A percentile compares a stretch with the other conserved stretches of the same genome.
These are phyloP conservation scores for Sclerotinia nivalis DNA, from an alignment of 2,329 filamentous ascomycete species.

Conservation along the genomic window DNA sequence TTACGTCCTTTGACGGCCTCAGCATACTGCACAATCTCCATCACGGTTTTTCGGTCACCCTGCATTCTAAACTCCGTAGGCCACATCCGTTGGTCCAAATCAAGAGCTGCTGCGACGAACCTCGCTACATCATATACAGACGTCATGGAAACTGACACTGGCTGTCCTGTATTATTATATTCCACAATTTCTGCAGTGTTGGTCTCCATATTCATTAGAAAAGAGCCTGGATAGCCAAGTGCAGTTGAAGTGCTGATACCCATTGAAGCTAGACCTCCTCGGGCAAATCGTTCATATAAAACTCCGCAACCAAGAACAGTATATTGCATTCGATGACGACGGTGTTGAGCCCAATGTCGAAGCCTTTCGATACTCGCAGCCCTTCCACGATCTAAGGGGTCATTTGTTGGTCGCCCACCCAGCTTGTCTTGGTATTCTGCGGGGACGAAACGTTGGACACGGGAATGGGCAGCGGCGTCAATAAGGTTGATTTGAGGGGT, in stretches of 20 bases:
- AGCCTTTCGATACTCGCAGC: slow-evolving; percentile 58
- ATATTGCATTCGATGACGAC: slow-evolving; percentile 58
- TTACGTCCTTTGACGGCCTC: slow-evolving; percentile 52
- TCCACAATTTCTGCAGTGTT: slow-evolving; percentile 62
- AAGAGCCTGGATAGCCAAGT: slow-evolving; percentile 59
- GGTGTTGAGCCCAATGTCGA: slow-evolving; percentile 52
- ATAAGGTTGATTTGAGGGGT: slow-evolving; percentile 69
- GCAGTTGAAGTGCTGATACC: slow-evolving; percentile 59
- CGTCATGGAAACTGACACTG: slow-evolving; percentile 64
- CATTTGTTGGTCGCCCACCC: slow-evolving; percentile 52
- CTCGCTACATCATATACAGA: slow-evolving; percentile 68
- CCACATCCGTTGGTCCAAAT: slow-evolving; percentile 62
- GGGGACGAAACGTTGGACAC: slow-evolving; percentile 70
- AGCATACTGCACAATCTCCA: slow-evolving; percentile 57
- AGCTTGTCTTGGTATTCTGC: slow-evolving; percentile 73
- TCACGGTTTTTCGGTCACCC: slow-evolving; percentile 64
- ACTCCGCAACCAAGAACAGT: slow-evolving; percentile 74
- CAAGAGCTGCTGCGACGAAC: slow-evolving; percentile 70
- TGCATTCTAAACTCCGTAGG: slow-evolving; percentile 67
- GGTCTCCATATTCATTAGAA: slow-evolving; percentile 61
- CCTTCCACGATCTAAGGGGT: slow-evolving; percentile 63
- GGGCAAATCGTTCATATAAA: slow-evolving; percentile 74
- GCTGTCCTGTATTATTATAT: slow-evolving; percentile 51
- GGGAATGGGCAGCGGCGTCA: slow-evolving; percentile 64
- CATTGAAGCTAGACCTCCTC: slow-evolving; percentile 61